Evolutionary conservation across 192 early-diverging fungal species (phyloP), one percentile per base, ranked within the genome.

Genomic region (Phycomyces nitens): DNA sequence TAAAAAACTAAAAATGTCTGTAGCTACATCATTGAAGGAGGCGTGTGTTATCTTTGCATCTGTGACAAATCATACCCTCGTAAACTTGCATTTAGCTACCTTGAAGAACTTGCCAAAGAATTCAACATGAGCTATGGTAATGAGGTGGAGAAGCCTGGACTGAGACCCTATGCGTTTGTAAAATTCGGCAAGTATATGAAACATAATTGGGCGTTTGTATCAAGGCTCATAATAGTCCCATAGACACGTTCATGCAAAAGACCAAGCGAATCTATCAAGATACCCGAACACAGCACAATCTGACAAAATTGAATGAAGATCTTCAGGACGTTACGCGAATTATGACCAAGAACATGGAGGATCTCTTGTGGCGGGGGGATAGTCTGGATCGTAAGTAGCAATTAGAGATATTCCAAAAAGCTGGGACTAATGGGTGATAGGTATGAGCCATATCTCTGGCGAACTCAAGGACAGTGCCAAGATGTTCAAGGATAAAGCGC

Each of bases 281-380:
- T 76, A 90, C 92, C 56, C 85, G 94, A 59, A 93, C 95, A 21
- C 92, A 94, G 74, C 82, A 86, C 49, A 96, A 99, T 71, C 64
- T 99, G 70, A 81, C 90, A 60, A 95, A 93, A 75, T 77, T 99
- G 29, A 95, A 97, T 73, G 94, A 96, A 60, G 96, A 99, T 75
- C 76, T 99, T 62, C 88, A 90, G 56, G 96, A 99, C 75, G 95
- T 99, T 4, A 93, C 92, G 29, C 84, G 94, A 64, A 99, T 99
- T 56, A 97, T 99, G 96, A 99, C 92, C 29, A 94, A 91, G 71
- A 98, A 98, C 80, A 95, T 98, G 84, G 90, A 94, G 62, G 94
- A 96, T 74, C 75, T 98, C 39, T 81, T 98, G 54, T 96, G 93
- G 82, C 85, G 93, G 27, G 93, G 92, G 15, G 92, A 93, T 66